Base-by-base conservation (phyloP, 352 stramenopile species). In the Pythium grandisporangium region DNA sequence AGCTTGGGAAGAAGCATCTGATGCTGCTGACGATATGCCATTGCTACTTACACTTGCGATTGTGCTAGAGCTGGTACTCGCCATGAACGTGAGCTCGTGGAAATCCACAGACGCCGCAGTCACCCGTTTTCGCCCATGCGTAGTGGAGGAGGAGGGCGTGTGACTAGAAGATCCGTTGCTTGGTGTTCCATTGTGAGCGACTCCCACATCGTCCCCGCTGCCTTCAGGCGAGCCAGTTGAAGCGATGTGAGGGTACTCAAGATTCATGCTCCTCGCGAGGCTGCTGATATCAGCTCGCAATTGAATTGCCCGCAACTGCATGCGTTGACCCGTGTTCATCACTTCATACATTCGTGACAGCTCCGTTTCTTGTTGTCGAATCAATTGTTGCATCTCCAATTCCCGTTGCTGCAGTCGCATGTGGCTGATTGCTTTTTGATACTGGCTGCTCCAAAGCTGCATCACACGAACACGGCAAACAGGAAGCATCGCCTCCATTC, bases 361-460 rank as follows among this genome's bases (percentile, higher is more conserved):
- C 44, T 93, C 63, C 0, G 69, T 63, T 45, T 93, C 79, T 48
- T 93, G 79, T 46, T 88, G 74, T 5, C 77, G 71, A 49, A 93
- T 89, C 16, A 93, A 44, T 46, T 74, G 58, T 16, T 88, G 58
- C 72, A 93, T 88, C 30, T 93, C 79, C 17, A 83, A 85, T 42
- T 93, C 79, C 23, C 79, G 79, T 53, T 93, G 79, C 46, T 93
- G 79, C 27, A 93, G 43, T 1, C 79, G 71, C 79, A 93, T 93
- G 50, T 93, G 79, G 19, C 79, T 82, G 37, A 93, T 88, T 2
- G 79, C 79, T 33, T 93, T 93, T 38, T 93, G 79, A 46, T 93
- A 89, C 51, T 93, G 79, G 32, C 76, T 86, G 23, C 67, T 63
- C 79, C 79, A 93, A 4, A 93, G 58, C 49, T 93, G 79, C 76